Percentiles rank a stretch among this genome's conserved stretches.
These are phyloP conservation scores for Toxoplasma gondii DNA, from an alignment of 169 alveolate species.

Conservation along the genomic window DNA sequence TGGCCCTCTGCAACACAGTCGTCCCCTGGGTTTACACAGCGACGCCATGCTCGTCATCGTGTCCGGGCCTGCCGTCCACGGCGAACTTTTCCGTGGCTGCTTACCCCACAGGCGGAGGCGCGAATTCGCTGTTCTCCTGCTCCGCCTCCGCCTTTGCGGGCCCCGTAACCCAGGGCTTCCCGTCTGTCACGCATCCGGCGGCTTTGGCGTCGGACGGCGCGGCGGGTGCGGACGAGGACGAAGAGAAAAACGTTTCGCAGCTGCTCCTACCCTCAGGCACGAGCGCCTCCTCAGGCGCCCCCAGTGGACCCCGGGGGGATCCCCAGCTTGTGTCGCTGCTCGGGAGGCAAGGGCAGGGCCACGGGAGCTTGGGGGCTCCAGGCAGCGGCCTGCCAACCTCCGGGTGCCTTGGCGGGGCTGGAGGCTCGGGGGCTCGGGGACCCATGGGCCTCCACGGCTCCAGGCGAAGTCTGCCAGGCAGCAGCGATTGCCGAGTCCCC, in stretches of 20 bases:
- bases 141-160: not conserved
- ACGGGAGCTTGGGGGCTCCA: too few relatives aligned
- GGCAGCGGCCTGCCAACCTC: too few relatives aligned
- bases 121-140: constrained; percentile 4
- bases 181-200: not conserved
- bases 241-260: not conserved
- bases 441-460: too few relatives aligned
- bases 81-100: not conserved
- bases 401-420: too few relatives aligned
- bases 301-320: not conserved
- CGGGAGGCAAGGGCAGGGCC: too few relatives aligned
- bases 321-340: too few relatives aligned
- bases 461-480: too few relatives aligned
- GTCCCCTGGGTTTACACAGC: constrained; percentile 54
- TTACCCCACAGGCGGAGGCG: not conserved
- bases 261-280: not conserved
- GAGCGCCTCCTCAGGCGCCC: not conserved
- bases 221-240: not conserved
- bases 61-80: not conserved
- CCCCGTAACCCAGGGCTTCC: not conserved
- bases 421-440: too few relatives aligned
- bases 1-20: constrained; percentile 64
- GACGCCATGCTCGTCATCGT: not conserved
- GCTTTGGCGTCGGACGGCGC: not conserved
- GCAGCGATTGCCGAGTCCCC: too few relatives aligned